Base-by-base conservation (phyloP, 2,329 filamentous ascomycete genomes). In the Colletotrichum gigasporum region DNA sequence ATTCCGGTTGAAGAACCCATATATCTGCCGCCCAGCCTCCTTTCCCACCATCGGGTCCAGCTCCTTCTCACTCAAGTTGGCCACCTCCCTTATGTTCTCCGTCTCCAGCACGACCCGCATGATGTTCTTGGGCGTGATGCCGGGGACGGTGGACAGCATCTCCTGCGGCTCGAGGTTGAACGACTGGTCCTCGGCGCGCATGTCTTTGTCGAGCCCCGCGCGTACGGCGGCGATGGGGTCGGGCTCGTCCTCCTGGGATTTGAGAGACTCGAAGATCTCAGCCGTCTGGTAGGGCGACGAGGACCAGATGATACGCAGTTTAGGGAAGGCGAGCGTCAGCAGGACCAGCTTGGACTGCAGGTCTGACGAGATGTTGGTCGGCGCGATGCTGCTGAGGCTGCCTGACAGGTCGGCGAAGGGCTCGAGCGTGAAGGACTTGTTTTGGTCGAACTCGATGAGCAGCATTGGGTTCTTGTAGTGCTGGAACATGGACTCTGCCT, bases 391-490 rank as follows among this genome's bases (percentile, higher is more conserved):
- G 59, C 81, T 84, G 9, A 90, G 76, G 57, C 85, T 87, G n/a
- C 87, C 83, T 8, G 85, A 84, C 55, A 90, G 72, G 77, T 91
- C 90, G 50, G 90, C 90, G 71, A 93, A 86, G 0, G 91, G 91
- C 75, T 95, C 96, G 14, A 99, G 89, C 0, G 94, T 98, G 77
- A 99, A 99, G 4, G 93, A 95, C 76, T 97, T 97, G 80, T 97
- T 95, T 74, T 97, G 92, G 75, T 97, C 94, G 76, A 99, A 99
- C 77, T 99, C 96, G 73, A 99, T 98, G 44, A 99, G 87, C 6
- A 99, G 88, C 87, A 98, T 92, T 0, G 94, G 91, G 69, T 80
- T 89, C 73, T 91, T 91, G 86, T 99, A 99, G 79, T 98, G 90
- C 75, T 93, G 89, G 63, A 96, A 91, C 95, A 99, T 98, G 48